These are phyloP conservation scores for Yamadazyma spencermartinsiae DNA, from an alignment of 1,139 yeast genomes.

Conservation along the genomic window DNA sequence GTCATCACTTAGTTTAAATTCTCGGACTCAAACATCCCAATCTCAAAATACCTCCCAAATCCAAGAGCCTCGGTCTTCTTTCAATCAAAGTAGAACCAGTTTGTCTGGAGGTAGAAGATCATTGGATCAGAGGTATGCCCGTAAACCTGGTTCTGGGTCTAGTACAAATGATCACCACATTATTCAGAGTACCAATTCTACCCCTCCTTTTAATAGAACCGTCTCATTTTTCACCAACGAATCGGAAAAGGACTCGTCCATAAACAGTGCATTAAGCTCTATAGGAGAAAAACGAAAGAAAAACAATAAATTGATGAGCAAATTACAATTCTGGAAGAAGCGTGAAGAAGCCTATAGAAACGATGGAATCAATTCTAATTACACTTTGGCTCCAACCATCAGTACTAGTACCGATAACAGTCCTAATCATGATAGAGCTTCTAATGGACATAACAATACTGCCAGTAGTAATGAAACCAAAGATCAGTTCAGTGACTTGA, in stretches of 20 bases:
- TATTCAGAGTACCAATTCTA: constrained; percentile 8
- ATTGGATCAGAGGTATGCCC: constrained; percentile 10
- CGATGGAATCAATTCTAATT: not conserved
- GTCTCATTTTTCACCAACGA: constrained; percentile 40
- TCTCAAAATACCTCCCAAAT: not conserved
- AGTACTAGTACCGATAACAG: not conserved
- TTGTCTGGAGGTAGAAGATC: constrained; percentile 14
- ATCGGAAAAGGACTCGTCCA: constrained; percentile 18
- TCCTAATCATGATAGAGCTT: constrained; percentile 1
- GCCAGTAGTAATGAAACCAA: not conserved
- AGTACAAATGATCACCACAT: constrained; percentile 5
- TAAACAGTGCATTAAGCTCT: constrained; percentile 12
- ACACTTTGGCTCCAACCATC: not conserved
- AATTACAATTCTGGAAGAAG: constrained; percentile 46
- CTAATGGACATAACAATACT: not conserved
- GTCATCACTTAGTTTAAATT: constrained; percentile 38
- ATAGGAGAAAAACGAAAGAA: constrained; percentile 19
- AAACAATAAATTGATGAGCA: constrained; percentile 31
- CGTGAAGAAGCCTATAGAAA: constrained; percentile 8
- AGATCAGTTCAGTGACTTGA: constrained; percentile 16
- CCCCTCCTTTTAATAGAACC: constrained; percentile 26
- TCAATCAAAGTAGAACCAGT: constrained; percentile 18
- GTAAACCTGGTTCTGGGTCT: constrained; percentile 6
- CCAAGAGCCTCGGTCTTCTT: not conserved
- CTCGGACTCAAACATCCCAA: constrained; percentile 19